Evolutionary conservation across 257 asterid species (phyloP).

Genomic region (Jaltomata sinuosa): DNA sequence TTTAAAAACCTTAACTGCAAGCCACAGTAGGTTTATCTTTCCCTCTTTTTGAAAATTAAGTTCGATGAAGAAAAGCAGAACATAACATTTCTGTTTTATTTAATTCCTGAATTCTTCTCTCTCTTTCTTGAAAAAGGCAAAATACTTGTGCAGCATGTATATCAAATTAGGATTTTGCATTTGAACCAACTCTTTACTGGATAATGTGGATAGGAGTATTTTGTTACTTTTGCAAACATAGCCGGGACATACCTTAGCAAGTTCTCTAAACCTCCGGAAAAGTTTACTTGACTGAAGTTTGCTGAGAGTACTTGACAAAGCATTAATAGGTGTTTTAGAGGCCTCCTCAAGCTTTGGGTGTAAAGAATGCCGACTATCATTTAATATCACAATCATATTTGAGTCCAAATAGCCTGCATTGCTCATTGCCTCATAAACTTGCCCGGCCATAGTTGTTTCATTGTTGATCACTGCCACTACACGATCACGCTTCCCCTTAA

Average conservation of each 20-base stretch:
- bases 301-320: slow-evolving; percentile 59
- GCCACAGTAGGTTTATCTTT: background rate
- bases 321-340: slow-evolving; percentile 56
- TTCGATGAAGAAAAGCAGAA: background rate
- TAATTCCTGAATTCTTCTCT: background rate
- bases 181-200: background rate
- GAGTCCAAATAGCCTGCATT: slow-evolving; percentile 91
- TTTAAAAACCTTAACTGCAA: background rate
- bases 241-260: slow-evolving; percentile 57
- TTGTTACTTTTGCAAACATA: background rate
- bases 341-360: slow-evolving; percentile 67
- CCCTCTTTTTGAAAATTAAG: background rate
- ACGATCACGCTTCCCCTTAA: slow-evolving; percentile 68
- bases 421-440: slow-evolving; percentile 92
- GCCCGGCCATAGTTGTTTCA: slow-evolving; percentile 83
- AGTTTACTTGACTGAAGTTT: slow-evolving; percentile 79
- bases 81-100: background rate
- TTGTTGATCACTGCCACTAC: slow-evolving; percentile 83
- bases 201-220: background rate
- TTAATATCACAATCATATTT: slow-evolving; percentile 73
- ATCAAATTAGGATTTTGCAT: background rate
- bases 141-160: background rate
- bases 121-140: background rate
- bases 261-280: slow-evolving; percentile 66
- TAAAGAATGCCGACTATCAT: slow-evolving; percentile 62